phyloP scores from a whole-genome alignment of 441 rosid genomes.

The Erodium texanum region DNA sequence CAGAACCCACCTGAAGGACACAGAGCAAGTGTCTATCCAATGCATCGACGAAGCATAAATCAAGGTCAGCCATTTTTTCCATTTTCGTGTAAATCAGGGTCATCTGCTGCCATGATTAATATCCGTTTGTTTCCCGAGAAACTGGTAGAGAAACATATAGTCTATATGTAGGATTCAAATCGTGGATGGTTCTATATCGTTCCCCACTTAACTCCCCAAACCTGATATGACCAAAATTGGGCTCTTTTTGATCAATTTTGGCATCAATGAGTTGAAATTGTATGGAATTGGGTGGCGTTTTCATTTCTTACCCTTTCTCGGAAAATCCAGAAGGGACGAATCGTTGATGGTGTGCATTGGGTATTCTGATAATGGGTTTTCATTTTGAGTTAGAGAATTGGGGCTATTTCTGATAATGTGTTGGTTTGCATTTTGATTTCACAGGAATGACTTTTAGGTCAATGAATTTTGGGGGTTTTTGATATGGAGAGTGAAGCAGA shows the following conservation, averaged over 20 bases:
- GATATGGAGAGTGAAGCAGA: slow-evolving; percentile 22
- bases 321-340: not conserved
- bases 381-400: not conserved
- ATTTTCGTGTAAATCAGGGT: not conserved
- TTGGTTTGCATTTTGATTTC: not conserved
- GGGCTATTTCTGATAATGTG: not conserved
- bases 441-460: not conserved
- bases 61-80: not conserved
- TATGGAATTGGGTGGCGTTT: not conserved
- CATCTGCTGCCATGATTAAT: not conserved
- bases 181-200: not conserved
- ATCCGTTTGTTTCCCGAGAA: not conserved
- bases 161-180: not conserved
- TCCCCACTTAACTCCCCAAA: not conserved
- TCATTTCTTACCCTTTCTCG: not conserved
- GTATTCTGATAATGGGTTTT: not conserved
- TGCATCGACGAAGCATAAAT: not conserved
- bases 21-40: not conserved
- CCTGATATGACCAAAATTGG: not conserved
- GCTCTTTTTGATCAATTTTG: not conserved
- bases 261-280: not conserved
- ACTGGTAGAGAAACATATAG: not conserved
- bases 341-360: not conserved
- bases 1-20: not conserved
- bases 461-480: not conserved